Percentiles rank a stretch among this genome's conserved stretches.
These are phyloP conservation scores for Cruciata laevipes DNA, from an alignment of 257 asterid species.

Conservation along the genomic window DNA sequence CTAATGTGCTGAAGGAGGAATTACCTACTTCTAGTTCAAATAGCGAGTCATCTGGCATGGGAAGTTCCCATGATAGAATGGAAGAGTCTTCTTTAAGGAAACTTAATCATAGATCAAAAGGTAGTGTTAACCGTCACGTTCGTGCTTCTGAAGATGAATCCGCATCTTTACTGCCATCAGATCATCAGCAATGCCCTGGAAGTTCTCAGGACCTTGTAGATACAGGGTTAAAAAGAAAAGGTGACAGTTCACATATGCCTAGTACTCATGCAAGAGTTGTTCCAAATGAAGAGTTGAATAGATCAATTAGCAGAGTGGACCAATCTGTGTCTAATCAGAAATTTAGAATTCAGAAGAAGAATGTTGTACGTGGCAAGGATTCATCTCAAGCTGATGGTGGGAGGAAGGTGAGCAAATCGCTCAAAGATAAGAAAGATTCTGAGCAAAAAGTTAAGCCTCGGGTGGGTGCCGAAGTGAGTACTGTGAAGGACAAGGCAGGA, in stretches of 20 bases:
- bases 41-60: constrained; percentile 22
- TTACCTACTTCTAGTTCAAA: constrained; percentile 25
- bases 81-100: constrained; percentile 19
- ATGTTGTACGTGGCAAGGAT: constrained; percentile 29
- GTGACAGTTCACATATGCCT: constrained; percentile 30
- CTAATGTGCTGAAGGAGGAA: constrained; percentile 26
- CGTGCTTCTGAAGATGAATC: constrained; percentile 13
- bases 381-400: constrained; percentile 29
- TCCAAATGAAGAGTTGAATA: neutral
- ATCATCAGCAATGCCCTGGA: constrained; percentile 20
- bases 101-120: constrained; percentile 13
- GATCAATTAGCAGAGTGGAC: constrained; percentile 20
- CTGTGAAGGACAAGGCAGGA: constrained; percentile 26
- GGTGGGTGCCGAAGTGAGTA: constrained; percentile 26
- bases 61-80: constrained; percentile 25
- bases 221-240: constrained; percentile 34
- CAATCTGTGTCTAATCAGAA: constrained; percentile 15
- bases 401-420: constrained; percentile 31
- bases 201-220: constrained; percentile 33
- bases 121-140: neutral
- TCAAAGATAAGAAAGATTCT: constrained; percentile 32
- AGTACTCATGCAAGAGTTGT: constrained; percentile 28
- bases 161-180: constrained; percentile 13
- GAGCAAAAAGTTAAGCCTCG: constrained; percentile 25
- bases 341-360: constrained; percentile 25